Conservation (phyloP, 306 rosid genomes). For the Myrica gale region DNA sequence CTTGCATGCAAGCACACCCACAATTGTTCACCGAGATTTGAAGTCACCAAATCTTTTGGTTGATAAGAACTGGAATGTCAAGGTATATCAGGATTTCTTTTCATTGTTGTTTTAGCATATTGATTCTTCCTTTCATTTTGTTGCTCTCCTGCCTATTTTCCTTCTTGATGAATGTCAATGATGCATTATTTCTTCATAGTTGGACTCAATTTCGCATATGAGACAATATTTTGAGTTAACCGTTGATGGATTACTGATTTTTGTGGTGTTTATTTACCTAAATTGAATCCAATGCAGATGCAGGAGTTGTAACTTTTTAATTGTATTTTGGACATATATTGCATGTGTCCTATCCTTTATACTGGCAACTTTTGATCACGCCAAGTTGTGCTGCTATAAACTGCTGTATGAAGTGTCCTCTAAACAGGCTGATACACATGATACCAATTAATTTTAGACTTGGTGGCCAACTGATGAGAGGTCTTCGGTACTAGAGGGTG, state of each 20-base stretch:
- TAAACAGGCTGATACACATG: not conserved
- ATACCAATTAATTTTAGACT: not conserved
- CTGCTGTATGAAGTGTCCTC: not conserved
- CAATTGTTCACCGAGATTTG: conserved; percentile 96
- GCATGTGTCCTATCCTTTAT: not conserved
- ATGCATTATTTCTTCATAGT: not conserved
- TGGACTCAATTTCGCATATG: not conserved
- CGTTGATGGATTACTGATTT: not conserved
- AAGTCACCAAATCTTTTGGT: conserved; percentile 97
- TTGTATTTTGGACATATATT: not conserved
- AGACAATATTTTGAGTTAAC: not conserved
- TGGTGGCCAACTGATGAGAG: not conserved
- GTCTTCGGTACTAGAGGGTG: not conserved
- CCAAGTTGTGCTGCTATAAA: not conserved
- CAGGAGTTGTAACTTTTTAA: not conserved
- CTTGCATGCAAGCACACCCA: conserved; percentile 86
- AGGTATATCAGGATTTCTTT: conserved; percentile 51
- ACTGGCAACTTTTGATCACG: not conserved
- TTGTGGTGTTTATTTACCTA: not conserved
- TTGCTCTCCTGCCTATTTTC: conserved; percentile 10
- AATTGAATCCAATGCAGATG: not conserved
- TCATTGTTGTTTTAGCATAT: conserved; percentile 13
- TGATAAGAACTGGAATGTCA: conserved; percentile 96
- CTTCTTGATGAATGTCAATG: not conserved
- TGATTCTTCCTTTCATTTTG: conserved; percentile 22